These are phyloP conservation scores for Jatropha multifida DNA, from an alignment of 441 rosid species.

Conservation along the genomic window DNA sequence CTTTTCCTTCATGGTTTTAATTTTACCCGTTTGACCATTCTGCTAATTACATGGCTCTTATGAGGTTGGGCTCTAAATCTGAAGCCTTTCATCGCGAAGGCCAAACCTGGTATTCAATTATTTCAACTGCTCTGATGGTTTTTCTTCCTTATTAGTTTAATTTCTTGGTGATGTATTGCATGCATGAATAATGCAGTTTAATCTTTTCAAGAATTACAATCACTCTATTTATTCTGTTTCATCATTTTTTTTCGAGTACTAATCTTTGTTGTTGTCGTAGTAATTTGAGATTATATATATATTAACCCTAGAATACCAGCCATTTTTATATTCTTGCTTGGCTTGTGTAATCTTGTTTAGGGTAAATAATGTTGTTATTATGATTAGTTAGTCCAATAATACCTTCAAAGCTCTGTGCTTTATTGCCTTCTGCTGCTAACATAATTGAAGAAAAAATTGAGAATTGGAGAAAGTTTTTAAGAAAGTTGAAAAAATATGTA, in stretches of 20 bases:
- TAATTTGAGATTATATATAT: not conserved
- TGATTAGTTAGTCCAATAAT: not conserved
- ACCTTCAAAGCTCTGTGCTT: not conserved
- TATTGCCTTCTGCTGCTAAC: not conserved
- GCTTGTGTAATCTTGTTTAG: not conserved
- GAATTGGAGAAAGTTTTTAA: too few relatives aligned
- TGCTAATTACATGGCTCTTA: slow-evolving; percentile 56
- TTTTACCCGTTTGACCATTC: too few relatives aligned
- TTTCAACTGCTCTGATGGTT: not conserved
- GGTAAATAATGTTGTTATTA: not conserved
- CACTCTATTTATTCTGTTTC: not conserved
- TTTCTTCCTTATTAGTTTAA: not conserved
- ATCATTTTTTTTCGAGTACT: not conserved
- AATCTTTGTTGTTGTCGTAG: not conserved
- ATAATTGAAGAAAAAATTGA: too few relatives aligned
- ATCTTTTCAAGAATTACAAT: not conserved
- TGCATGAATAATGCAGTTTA: not conserved
- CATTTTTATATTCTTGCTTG: not conserved
- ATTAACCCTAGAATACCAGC: not conserved
- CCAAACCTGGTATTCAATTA: slow-evolving; percentile 55
- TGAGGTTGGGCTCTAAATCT: slow-evolving; percentile 92
- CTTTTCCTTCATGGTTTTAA: too few relatives aligned
- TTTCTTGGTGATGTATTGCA: not conserved
- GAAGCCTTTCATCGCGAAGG: slow-evolving; percentile 76
- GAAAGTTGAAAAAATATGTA: too few relatives aligned